These are phyloP conservation scores for Trifolium subterraneum DNA, from an alignment of 306 rosid species.

Conservation along the genomic window DNA sequence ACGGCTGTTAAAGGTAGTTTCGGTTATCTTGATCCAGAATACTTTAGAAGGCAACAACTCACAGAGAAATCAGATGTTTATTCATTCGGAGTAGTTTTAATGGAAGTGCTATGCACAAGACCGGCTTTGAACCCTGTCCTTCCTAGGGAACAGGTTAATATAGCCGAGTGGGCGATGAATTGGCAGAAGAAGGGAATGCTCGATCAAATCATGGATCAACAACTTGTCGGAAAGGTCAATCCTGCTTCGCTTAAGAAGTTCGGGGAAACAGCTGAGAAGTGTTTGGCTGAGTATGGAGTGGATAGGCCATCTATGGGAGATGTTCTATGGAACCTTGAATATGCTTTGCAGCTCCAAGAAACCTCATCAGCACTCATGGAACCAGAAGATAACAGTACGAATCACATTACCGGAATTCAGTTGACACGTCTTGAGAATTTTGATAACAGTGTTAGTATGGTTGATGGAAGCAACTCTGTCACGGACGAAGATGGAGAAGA, in stretches of 20 bases:
- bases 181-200: conserved; percentile 99
- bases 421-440: conserved; percentile 74
- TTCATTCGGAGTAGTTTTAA: conserved; percentile 93
- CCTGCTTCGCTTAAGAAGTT: conserved; percentile 90
- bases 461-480: conserved; percentile 62
- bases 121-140: conserved; percentile 97
- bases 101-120: conserved; percentile 97
- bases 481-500: conserved; percentile 77
- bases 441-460: conserved; percentile 82
- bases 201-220: conserved; percentile 90
- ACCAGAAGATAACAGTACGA: conserved; percentile 95
- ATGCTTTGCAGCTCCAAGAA: conserved; percentile 93
- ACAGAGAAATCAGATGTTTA: conserved; percentile 98
- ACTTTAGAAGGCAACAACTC: conserved; percentile 95
- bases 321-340: conserved; percentile 93
- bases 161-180: conserved; percentile 97
- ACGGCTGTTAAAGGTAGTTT: conserved; percentile 99
- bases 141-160: conserved; percentile 93
- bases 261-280: conserved; percentile 96
- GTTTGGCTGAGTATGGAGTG: conserved; percentile 87
- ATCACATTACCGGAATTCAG: conserved; percentile 86
- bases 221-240: conserved; percentile 83
- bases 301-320: conserved; percentile 99
- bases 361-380: conserved; percentile 80
- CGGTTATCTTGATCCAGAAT: conserved; percentile 97